These are phyloP conservation scores for Polyrhizophydium stewartii DNA, from an alignment of 371 early-diverging fungal species.

Conservation along the genomic window DNA sequence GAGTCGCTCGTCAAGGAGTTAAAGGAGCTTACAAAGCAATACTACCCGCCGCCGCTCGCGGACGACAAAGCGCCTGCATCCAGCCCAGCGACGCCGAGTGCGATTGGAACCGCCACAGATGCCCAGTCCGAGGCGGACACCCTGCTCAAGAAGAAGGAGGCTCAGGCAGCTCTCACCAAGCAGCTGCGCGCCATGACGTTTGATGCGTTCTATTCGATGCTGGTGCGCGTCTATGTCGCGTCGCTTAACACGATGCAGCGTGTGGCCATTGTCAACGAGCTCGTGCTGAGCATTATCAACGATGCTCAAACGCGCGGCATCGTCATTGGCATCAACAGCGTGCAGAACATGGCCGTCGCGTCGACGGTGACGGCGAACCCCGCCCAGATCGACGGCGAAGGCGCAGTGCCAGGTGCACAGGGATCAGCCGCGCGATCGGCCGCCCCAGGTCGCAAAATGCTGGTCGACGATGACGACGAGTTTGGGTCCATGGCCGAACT, in stretches of 20 bases:
- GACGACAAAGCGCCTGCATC: constrained; percentile 3
- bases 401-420: not conserved
- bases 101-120: constrained; percentile 20
- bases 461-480: constrained; percentile 39
- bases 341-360: constrained; percentile 6
- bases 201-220: constrained; percentile 71
- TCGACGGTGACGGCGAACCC: not conserved
- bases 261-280: constrained; percentile 55
- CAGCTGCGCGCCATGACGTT: constrained; percentile 65
- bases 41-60: constrained; percentile 6
- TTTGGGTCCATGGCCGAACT: constrained; percentile 17
- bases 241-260: constrained; percentile 58
- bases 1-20: constrained; percentile 70
- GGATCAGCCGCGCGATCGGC: not conserved
- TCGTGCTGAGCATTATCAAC: constrained; percentile 47
- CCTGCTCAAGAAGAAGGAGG: constrained; percentile 35
- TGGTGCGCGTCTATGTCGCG: constrained; percentile 63
- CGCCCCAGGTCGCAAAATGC: not conserved
- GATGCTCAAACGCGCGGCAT: constrained; percentile 45
- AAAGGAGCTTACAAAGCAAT: constrained; percentile 63
- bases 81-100: constrained; percentile 12
- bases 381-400: not conserved
- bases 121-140: constrained; percentile 10
- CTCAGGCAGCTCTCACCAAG: constrained; percentile 40
- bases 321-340: constrained; percentile 35